Base-by-base conservation (phyloP, 2,329 filamentous ascomycete species). In the Botryotinia calthae region DNA sequence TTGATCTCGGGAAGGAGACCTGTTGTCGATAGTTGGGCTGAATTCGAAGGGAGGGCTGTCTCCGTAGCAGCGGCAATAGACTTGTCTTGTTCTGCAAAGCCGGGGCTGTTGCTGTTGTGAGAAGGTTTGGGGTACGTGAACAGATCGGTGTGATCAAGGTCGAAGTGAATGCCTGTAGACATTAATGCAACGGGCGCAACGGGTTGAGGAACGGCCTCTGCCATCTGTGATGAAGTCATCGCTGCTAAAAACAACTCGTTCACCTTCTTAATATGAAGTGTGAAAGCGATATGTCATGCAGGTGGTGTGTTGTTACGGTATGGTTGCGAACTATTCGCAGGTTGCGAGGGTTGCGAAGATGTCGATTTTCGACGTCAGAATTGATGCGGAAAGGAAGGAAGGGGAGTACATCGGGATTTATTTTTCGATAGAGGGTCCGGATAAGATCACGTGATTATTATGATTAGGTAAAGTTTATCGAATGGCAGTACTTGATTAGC, bases 201-300 rank as follows among this genome's bases (percentile, higher is more conserved):
- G 46, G 48, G 62, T 46, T 54, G 61, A 59, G 48, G 34, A 40
- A 62, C 76, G 59, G 70, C 54, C 44, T 72, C 58, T 48, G 74
- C 69, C 72, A 66, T 73, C 70, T 76, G 75, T 78, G 77, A 78
- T 79, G 80, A 81, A 78, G 79, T 81, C 80, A 81, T 81, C 79
- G 77, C 78, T 81, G 79, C 77, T 76, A 74, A 74, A 37, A 75
- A 79, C 79, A 81, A 78, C 79, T 81, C 80, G 71, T 81, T 76
- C 80, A 80, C 79, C 79, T 72, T 72, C 42, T 56, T 58, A 31
- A 25, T 44, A 28, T 70, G 37, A 59, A 59, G 51, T 70, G 40
- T 46, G 48, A 44, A 56, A 31, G 46, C 48, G 37, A 44, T n/a
- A 58, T n/a, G 2, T 54, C 62, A 66, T 54, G 28, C 40, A 63